Evolutionary conservation across 495 filamentous ascomycete species (phyloP).

Genomic region (Xylaria scruposa): DNA sequence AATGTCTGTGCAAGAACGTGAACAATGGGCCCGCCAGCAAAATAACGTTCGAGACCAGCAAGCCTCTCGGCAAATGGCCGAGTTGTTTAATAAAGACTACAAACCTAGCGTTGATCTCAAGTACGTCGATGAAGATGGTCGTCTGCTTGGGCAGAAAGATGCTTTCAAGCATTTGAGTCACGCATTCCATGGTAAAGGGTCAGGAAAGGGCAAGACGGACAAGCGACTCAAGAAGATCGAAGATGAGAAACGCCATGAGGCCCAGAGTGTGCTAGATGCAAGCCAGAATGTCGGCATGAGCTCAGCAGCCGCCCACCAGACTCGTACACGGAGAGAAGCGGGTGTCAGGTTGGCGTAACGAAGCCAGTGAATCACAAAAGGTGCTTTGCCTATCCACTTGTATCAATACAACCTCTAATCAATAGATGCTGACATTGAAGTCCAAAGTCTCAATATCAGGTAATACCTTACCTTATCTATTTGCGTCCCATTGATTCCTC

Average conservation of each 20-base stretch:
- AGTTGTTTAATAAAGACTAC: conserved; percentile 85
- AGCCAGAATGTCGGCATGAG: conserved; percentile 85
- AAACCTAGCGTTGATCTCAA: conserved; percentile 87
- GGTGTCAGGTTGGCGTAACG: conserved; percentile 79
- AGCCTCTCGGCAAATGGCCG: conserved; percentile 78
- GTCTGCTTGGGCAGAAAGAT: conserved; percentile 88
- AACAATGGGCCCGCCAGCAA: conserved; percentile 84
- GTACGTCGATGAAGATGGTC: conserved; percentile 87
- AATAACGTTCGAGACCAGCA: conserved; percentile 86
- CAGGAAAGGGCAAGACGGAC: conserved; percentile 97
- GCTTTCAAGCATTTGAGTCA: conserved; percentile 91
- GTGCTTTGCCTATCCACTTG: conserved; percentile 39
- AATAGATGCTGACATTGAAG: conserved; percentile 28
- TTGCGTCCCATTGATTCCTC: not conserved
- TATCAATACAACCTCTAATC: conserved; percentile 33
- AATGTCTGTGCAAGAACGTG: conserved; percentile 89
- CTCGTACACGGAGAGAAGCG: conserved; percentile 85
- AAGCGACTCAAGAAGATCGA: conserved; percentile 97
- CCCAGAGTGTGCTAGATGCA: conserved; percentile 80
- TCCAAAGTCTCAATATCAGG: conserved; percentile 18
- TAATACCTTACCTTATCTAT: conserved; percentile 8
- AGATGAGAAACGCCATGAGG: conserved; percentile 85
- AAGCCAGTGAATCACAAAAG: conserved; percentile 32
- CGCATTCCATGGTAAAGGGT: conserved; percentile 97
- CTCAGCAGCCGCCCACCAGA: conserved; percentile 73